Percentiles rank a stretch among this genome's conserved stretches.
Conservation (phyloP, 2,329 filamentous ascomycete genomes). For the Monosporascus sp. region DNA sequence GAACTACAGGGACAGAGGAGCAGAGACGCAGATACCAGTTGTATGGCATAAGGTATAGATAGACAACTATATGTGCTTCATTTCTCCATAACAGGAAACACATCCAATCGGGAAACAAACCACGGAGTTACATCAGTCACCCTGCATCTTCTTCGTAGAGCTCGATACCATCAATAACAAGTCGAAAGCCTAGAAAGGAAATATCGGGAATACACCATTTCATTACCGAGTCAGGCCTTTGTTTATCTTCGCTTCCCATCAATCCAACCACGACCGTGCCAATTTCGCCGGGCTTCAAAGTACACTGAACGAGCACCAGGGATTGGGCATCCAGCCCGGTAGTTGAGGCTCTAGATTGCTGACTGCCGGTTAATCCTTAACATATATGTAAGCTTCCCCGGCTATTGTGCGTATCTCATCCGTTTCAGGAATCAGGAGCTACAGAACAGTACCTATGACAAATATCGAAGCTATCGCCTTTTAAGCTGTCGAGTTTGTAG, state of each 20-base stretch:
- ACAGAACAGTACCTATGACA: background rate
- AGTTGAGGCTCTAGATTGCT: conserved; percentile 32
- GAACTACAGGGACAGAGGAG: too few species aligned
- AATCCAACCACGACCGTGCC: conserved; percentile 32
- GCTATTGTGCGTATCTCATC: conserved; percentile 9
- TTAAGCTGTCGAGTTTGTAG: conserved; percentile 26
- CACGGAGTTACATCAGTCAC: background rate
- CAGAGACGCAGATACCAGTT: too few species aligned
- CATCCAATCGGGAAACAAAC: too few species aligned
- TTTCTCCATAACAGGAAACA: too few species aligned
- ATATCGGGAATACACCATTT: conserved; percentile 2
- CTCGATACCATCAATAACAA: conserved; percentile 16
- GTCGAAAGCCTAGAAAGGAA: conserved; percentile 14
- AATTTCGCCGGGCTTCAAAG: conserved; percentile 22
- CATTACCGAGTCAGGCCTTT: background rate
- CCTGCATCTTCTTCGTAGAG: conserved; percentile 18
- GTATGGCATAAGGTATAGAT: too few species aligned
- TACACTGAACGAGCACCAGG: conserved; percentile 28
- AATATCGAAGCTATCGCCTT: conserved; percentile 11
- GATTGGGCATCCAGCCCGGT: conserved; percentile 31
- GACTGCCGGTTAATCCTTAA: conserved; percentile 28
- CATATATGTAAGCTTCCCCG: conserved; percentile 28
- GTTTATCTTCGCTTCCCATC: conserved; percentile 22
- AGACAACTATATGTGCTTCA: too few species aligned
- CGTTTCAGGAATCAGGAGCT: background rate